Evolutionary conservation across 441 rosid species (phyloP), one percentile per base, ranked within the genome.

Genomic region (Iberis amara): DNA sequence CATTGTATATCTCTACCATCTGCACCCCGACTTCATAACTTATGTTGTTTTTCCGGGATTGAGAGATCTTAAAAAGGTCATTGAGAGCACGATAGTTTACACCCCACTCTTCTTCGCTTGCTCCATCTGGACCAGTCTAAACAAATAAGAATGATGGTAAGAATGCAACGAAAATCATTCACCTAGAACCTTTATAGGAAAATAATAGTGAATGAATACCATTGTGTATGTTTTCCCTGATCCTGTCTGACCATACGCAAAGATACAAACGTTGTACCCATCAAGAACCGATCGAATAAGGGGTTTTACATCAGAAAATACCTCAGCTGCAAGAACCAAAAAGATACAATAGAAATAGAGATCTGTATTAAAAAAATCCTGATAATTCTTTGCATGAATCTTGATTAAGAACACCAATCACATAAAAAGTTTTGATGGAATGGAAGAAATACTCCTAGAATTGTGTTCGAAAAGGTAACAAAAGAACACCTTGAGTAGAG

Each of bases 161-260:
- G 36, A 30, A 46, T 50, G 40, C n/a, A 56, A 33, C 27, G 3
- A 3, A 13, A 47, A n/a, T 45, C 58, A 52, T 52, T 65, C n/a
- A 30, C 18, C 8, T 46, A 9, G 13, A 33, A 52, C 13, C 12
- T 51, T 15, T 40, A 38, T 45, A 0, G 9, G 39, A 12, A 41
- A n/a, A 27, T 14, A 21, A 8, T 12, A 15, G 44, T 23, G 94
- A 32, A 39, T 37, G 26, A 14, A 7, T 66, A 79, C 85, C 89
- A 82, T 82, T 5, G 85, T 82, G 54, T 76, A 72, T 23, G 89
- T 82, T 72, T 82, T 82, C 36, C 89, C 89, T 4, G 89, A 82
- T 61, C 89, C 89, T 18, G 89, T 82, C 68, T 82, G 89, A 37
- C 89, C 89, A 41, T 82, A 82, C 0, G 89, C 89, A 70, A 82